phyloP scores from a whole-genome alignment of 257 asterid genomes.

The Scutellaria minor region DNA sequence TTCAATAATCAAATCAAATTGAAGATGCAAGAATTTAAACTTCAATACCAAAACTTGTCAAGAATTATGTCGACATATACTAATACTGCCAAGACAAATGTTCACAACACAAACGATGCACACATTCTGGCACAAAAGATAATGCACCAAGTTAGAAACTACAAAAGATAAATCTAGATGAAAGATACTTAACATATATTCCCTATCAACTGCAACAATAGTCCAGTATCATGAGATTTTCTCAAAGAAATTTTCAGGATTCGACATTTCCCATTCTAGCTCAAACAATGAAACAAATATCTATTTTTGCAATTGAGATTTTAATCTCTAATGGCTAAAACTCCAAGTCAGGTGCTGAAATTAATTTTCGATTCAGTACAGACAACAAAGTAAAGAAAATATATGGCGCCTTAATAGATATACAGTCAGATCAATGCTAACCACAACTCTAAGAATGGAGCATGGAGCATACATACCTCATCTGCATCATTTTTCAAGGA shows the following conservation, averaged over 20 bases:
- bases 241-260: neutral
- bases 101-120: too few species aligned
- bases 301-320: neutral
- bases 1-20: neutral
- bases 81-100: neutral
- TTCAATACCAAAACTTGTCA: neutral
- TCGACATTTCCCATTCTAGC: neutral
- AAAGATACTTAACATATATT: slow-evolving; percentile 19
- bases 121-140: neutral
- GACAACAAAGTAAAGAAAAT: neutral
- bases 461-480: slow-evolving; percentile 60
- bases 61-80: neutral
- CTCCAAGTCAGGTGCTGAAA: neutral
- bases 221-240: slow-evolving; percentile 18
- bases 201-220: neutral
- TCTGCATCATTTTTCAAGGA: slow-evolving; percentile 74
- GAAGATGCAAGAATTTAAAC: neutral
- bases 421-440: slow-evolving; percentile 25
- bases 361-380: neutral
- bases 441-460: neutral
- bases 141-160: slow-evolving; percentile 6
- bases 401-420: slow-evolving; percentile 11
- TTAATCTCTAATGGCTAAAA: neutral
- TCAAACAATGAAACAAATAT: slow-evolving; percentile 19
- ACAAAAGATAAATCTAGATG: neutral